A percentile compares a stretch with the other conserved stretches of the same genome.
phyloP scores from a whole-genome alignment of 1,284 basidiomycete genomes.

The Leucoagaricus sp. region DNA sequence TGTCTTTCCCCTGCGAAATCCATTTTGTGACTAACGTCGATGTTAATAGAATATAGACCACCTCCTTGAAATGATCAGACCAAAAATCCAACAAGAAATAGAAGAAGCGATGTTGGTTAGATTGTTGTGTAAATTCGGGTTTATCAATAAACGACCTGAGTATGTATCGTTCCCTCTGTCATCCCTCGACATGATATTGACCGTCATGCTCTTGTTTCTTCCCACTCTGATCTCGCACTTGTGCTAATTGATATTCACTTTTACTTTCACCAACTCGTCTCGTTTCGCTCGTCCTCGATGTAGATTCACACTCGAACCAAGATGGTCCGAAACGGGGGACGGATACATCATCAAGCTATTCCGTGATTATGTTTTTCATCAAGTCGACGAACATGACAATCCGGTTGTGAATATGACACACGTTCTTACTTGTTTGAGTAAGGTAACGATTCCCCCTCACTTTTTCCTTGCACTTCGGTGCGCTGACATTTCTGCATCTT shows the following conservation, averaged over 20 bases:
- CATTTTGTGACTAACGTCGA: too few species aligned
- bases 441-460: slow-evolving; percentile 50
- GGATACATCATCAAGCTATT: slow-evolving; percentile 98
- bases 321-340: slow-evolving; percentile 99
- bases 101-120: slow-evolving; percentile 86
- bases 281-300: not conserved
- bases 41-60: slow-evolving; percentile 74
- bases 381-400: slow-evolving; percentile 88
- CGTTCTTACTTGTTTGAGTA: slow-evolving; percentile 90
- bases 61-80: slow-evolving; percentile 79
- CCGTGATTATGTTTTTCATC: slow-evolving; percentile 98
- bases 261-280: not conserved
- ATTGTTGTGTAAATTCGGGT: slow-evolving; percentile 92
- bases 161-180: too few species aligned
- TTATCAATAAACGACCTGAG: slow-evolving; percentile 99
- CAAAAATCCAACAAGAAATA: slow-evolving; percentile 77
- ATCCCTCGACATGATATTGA: too few species aligned
- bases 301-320: slow-evolving; percentile 91
- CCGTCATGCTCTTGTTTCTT: too few species aligned
- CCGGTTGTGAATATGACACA: slow-evolving; percentile 91
- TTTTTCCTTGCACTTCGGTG: not conserved
- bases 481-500: not conserved
- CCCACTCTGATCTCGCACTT: too few species aligned
- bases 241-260: too few species aligned
- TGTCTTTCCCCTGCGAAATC: too few species aligned